Evolutionary conservation across 1,139 yeast species (phyloP).

Genomic region (Wickerhamomyces sp.): DNA sequence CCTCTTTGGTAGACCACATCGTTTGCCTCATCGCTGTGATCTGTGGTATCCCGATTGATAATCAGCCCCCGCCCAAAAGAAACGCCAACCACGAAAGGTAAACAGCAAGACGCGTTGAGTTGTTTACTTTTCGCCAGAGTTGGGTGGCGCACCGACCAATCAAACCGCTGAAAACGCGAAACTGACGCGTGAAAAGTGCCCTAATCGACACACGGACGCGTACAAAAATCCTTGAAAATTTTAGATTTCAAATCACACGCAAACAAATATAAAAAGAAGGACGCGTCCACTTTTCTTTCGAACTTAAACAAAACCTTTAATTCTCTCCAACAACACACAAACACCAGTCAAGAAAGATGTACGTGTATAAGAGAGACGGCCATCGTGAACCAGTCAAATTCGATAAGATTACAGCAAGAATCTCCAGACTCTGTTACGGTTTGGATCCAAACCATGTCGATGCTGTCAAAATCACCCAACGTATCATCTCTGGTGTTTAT

Average conservation of each 20-base stretch:
- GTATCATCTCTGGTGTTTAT: constrained; percentile 84
- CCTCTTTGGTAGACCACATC: no score
- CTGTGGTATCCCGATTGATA: no score
- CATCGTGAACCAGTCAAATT: constrained; percentile 83
- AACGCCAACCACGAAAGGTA: not conserved
- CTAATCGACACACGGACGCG: not conserved
- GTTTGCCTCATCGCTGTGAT: no score
- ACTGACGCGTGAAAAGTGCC: constrained; percentile 6
- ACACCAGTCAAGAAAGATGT: no score
- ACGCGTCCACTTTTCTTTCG: constrained; percentile 11
- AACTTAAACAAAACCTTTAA: no score
- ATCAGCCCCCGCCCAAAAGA: not conserved
- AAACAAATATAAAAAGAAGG: constrained; percentile 4
- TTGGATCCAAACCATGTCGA: constrained; percentile 80
- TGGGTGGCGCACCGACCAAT: constrained; percentile 5
- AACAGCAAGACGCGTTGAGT: not conserved
- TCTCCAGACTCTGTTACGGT: constrained; percentile 71
- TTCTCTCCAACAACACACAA: no score
- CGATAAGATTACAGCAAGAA: constrained; percentile 67
- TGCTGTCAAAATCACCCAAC: constrained; percentile 83
- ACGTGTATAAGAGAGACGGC: constrained; percentile 64
- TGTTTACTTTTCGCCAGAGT: constrained; percentile 6
- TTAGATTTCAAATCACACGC: constrained; percentile 1
- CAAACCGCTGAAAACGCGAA: constrained; percentile 11
- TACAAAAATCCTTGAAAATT: constrained; percentile 1